Evolutionary conservation across 2,329 filamentous ascomycete genomes (phyloP).

Genomic region (Apiospora kogelbergensis): DNA sequence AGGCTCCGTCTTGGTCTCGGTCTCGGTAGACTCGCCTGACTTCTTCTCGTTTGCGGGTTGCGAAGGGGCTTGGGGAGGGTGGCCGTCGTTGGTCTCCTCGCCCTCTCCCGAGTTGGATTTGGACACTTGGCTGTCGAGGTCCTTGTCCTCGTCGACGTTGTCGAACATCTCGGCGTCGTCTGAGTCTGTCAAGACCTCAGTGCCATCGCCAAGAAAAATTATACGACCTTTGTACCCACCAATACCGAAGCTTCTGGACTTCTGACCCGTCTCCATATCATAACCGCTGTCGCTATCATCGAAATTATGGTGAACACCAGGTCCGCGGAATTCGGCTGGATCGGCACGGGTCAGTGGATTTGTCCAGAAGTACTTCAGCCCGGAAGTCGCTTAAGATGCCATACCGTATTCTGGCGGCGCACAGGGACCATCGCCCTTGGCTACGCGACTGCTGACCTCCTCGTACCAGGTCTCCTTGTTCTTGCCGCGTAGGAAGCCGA

Average conservation of each 20-base stretch:
- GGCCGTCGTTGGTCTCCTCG: constrained; percentile 27
- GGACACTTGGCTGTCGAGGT: constrained; percentile 79
- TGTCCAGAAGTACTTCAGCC: constrained; percentile 27
- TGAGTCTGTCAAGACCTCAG: constrained; percentile 85
- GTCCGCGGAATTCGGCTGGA: constrained; percentile 81
- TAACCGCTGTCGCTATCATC: constrained; percentile 78
- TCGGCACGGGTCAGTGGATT: constrained; percentile 27
- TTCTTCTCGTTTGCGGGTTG: constrained; percentile 32
- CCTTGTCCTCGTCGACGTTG: constrained; percentile 79
- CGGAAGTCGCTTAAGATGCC: constrained; percentile 42
- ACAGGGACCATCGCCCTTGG: constrained; percentile 95
- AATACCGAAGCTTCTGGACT: constrained; percentile 61
- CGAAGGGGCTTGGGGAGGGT: constrained; percentile 32
- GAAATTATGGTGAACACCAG: constrained; percentile 78
- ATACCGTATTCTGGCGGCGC: constrained; percentile 99
- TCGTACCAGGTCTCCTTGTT: constrained; percentile 99
- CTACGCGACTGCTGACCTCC: constrained; percentile 88
- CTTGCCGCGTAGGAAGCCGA: constrained; percentile 87
- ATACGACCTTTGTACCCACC: constrained; percentile 79
- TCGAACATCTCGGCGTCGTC: constrained; percentile 95
- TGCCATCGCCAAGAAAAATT: constrained; percentile 93
- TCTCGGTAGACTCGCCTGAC: constrained; percentile 22
- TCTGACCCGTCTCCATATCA: constrained; percentile 71
- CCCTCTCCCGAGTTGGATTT: constrained; percentile 48
- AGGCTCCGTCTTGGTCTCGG: constrained; percentile 23